These are phyloP conservation scores for Acer yangbiense DNA, from an alignment of 345 rosid species.

Conservation along the genomic window DNA sequence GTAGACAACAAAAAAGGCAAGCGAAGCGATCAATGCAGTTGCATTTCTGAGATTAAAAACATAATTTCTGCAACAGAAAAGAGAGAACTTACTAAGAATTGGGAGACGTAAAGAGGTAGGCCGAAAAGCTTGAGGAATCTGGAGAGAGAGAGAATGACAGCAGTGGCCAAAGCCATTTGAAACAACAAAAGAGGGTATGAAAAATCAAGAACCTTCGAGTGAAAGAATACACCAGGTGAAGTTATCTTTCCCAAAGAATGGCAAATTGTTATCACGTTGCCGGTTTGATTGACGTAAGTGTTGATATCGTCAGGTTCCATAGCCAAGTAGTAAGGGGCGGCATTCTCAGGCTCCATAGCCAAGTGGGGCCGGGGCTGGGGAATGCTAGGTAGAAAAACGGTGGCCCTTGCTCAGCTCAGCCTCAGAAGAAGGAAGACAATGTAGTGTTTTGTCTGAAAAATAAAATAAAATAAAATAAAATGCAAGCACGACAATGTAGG, in stretches of 20 bases:
- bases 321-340: background rate
- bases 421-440: too few relatives aligned
- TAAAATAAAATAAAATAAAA: too few relatives aligned
- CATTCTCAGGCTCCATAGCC: too few relatives aligned
- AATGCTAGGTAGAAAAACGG: too few relatives aligned
- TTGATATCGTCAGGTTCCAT: constrained; percentile 19
- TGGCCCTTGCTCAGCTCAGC: too few relatives aligned
- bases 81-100: constrained; percentile 23
- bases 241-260: background rate
- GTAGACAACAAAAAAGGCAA: too few relatives aligned
- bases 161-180: background rate
- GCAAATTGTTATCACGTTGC: constrained; percentile 10
- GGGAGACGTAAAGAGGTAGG: constrained; percentile 17
- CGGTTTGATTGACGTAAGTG: background rate
- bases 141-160: constrained; percentile 5
- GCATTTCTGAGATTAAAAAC: background rate
- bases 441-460: too few relatives aligned
- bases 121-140: constrained; percentile 19
- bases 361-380: too few relatives aligned
- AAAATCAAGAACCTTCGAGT: background rate
- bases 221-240: background rate
- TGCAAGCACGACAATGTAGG: background rate
- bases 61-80: background rate
- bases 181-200: constrained; percentile 18
- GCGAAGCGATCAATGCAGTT: too few relatives aligned